Evolutionary conservation across 139 green algal genomes (phyloP).

Genomic region (Zygnema cylindricum): DNA sequence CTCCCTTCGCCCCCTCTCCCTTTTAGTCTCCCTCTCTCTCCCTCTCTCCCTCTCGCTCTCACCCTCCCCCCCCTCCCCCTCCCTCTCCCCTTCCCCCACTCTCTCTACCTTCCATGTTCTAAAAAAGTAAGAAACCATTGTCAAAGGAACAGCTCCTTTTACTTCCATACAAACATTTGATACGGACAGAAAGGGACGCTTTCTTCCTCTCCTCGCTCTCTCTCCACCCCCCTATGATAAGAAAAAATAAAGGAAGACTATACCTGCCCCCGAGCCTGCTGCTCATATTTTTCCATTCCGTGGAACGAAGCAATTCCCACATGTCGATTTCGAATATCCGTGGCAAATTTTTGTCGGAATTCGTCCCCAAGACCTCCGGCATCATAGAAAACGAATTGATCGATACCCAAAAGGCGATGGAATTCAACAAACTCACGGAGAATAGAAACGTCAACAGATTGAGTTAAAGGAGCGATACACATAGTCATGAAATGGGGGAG

Average conservation of each 20-base stretch:
- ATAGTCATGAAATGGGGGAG: background rate
- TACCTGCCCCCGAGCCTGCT: background rate
- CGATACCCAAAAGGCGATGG: conserved; percentile 18
- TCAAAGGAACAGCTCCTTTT: too few species aligned
- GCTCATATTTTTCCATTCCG: conserved; percentile 6
- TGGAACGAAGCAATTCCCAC: conserved; percentile 12
- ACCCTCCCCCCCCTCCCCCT: too few species aligned
- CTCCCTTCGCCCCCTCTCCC: too few species aligned
- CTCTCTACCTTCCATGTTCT: too few species aligned
- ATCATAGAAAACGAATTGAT: conserved; percentile 33
- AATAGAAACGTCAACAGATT: background rate
- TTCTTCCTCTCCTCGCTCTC: too few species aligned
- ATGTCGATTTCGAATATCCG: background rate
- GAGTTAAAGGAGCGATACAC: background rate
- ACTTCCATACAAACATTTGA: too few species aligned
- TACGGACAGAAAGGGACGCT: too few species aligned
- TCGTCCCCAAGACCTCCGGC: background rate
- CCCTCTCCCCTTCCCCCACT: too few species aligned
- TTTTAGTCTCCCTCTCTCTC: too few species aligned
- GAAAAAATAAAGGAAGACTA: background rate
- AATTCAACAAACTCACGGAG: conserved; percentile 46
- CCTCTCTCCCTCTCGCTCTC: too few species aligned
- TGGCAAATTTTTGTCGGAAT: background rate
- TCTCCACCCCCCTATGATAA: too few species aligned
- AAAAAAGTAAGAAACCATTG: too few species aligned